Base-by-base conservation (phyloP, 1,139 yeast species). In the Suhomyces panamericanus region DNA sequence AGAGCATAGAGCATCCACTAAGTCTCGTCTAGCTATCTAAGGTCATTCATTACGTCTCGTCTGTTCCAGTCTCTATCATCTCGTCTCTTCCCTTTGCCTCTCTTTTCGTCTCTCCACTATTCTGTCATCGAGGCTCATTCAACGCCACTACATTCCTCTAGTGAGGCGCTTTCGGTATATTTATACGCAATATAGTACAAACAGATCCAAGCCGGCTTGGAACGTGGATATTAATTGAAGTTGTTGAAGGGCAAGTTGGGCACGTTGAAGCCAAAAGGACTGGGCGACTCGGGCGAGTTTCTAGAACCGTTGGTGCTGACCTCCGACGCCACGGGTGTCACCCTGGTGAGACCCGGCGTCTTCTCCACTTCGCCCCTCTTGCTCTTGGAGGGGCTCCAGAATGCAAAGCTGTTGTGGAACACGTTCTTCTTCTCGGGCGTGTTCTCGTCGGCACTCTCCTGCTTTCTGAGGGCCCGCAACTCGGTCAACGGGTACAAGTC, bases 401-500 rank as follows among this genome's bases (percentile, higher is more conserved):
- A 30, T 39, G 31, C 39, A 46, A 46, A 42, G 31, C 32, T 32
- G 26, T 41, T 29, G 27, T 33, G 39, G 38, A 44, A 38, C 7
- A 44, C 48, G 14, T 37, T 46, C 3, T 38, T 35, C 15, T 29
- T 48, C 32, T 42, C 46, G 50, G 62, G 38, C 34, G 48, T 50
- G 14, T 44, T 37, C 24, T 51, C 51, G 15, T 31, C 20, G 10
- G 29, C n/a, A 12, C n/a, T 26, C 29, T 48, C 52, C 11, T 27
- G 24, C 32, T 52, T 49, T 28, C 55, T 39, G 35, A 53, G 49
- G 4, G 56, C 56, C 16, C 57, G 36, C 41, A 54, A 51, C 40
- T 64, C 67, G n/a, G 67, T 63, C 46, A 63, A 58, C 48, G 72
- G 73, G 51, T 66, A 62, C 41, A 67, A 60, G 49, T 67, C 72